Conservation (phyloP, 2,329 filamentous ascomycete species). For the Aspergillus aculeatinus region DNA sequence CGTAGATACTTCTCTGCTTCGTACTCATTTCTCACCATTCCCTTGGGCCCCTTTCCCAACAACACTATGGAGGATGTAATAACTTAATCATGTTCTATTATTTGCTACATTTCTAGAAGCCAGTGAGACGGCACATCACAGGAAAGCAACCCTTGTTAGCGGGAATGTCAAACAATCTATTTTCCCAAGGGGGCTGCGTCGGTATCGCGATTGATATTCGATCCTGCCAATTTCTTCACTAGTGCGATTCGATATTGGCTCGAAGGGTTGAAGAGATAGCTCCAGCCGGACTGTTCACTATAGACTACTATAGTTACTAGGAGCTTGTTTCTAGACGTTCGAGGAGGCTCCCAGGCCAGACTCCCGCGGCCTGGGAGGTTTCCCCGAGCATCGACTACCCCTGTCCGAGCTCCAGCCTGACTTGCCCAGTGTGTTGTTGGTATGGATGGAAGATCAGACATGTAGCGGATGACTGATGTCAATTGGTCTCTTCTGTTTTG, state of each 20-base stretch:
- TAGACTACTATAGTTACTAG: background rate
- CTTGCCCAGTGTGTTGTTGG: slow-evolving; percentile 5
- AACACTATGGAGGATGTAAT: background rate
- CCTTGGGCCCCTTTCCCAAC: background rate
- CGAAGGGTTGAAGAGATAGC: slow-evolving; percentile 8
- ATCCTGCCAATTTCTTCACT: background rate
- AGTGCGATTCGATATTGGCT: slow-evolving; percentile 4
- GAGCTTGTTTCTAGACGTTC: slow-evolving; percentile 11
- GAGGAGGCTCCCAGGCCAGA: slow-evolving; percentile 6
- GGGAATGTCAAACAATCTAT: background rate
- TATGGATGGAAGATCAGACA: background rate
- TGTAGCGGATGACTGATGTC: background rate
- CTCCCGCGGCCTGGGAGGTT: background rate
- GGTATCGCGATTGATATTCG: background rate
- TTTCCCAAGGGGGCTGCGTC: background rate
- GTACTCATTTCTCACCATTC: background rate
- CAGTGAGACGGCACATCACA: background rate
- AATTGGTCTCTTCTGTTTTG: background rate
- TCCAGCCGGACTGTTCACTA: slow-evolving; percentile 14
- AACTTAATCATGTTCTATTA: background rate
- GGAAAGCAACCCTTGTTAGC: background rate
- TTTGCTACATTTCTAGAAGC: background rate
- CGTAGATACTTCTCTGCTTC: background rate
- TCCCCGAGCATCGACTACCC: slow-evolving; percentile 2
- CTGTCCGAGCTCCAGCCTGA: background rate